A percentile compares a stretch with the other conserved stretches of the same genome.
phyloP scores from a whole-genome alignment of 805 yeast species.

The Jamesozyma rosinii region DNA sequence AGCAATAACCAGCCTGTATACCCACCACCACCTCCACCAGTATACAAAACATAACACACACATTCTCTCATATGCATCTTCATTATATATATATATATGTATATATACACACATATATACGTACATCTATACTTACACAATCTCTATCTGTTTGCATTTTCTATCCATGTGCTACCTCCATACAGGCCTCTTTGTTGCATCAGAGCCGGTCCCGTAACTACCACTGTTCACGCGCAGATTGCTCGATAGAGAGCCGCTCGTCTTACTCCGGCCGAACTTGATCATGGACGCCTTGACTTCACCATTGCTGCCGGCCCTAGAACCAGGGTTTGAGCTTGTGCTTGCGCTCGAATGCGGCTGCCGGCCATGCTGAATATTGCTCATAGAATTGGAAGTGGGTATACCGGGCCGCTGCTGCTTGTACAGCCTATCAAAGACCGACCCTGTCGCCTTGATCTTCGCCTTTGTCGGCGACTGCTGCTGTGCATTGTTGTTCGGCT shows the following conservation, averaged over 20 bases:
- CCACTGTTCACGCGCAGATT: not conserved
- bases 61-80: not conserved
- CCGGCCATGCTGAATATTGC: not conserved
- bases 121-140: no score
- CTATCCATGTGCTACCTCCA: not conserved
- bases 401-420: conserved; percentile 17
- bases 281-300: conserved; percentile 2
- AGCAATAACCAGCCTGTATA: not conserved
- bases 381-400: conserved; percentile 14
- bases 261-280: conserved; percentile 11
- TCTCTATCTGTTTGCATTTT: no score
- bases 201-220: not conserved
- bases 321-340: not conserved
- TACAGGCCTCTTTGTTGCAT: not conserved
- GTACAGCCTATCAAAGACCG: conserved; percentile 24
- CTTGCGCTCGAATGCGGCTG: not conserved
- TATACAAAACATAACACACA: not conserved
- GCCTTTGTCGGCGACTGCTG: not conserved
- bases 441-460: conserved; percentile 1
- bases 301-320: no score
- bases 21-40: not conserved
- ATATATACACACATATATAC: no score
- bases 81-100: no score
- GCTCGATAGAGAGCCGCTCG: conserved; percentile 9
- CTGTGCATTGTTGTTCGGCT: not conserved